Conservation (phyloP, 768 basidiomycete species). For the Hygrophorus pudorinus region DNA sequence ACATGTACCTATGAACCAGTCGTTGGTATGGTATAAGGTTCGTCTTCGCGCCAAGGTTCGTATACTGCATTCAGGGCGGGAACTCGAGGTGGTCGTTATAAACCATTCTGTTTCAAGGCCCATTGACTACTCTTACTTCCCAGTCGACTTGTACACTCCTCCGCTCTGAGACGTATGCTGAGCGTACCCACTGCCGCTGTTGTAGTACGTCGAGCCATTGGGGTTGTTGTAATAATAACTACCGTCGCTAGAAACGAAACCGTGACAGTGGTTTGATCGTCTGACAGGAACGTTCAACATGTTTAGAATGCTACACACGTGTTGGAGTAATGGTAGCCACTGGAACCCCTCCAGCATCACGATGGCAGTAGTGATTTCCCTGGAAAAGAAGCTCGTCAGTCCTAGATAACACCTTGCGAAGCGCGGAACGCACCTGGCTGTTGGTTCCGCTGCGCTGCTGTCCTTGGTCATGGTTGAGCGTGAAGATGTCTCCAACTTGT, state of each 20-base stretch:
- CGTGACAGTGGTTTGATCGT: too few species aligned
- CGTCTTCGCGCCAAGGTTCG: too few species aligned
- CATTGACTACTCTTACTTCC: neutral
- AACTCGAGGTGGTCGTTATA: too few species aligned
- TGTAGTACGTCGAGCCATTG: constrained; percentile 51
- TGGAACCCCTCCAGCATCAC: constrained; percentile 34
- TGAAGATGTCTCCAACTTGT: too few species aligned
- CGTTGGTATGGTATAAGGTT: too few species aligned
- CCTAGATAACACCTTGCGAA: neutral
- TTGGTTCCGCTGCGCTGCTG: constrained; percentile 35
- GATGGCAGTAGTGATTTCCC: constrained; percentile 56
- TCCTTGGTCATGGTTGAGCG: too few species aligned
- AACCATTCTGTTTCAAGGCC: neutral
- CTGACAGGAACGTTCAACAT: neutral
- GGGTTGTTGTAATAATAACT: constrained; percentile 58
- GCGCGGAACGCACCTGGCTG: constrained; percentile 27
- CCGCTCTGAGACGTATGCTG: constrained; percentile 38
- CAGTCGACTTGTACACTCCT: constrained; percentile 17
- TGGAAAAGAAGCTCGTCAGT: constrained; percentile 11
- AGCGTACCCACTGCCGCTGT: constrained; percentile 35
- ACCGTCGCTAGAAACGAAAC: constrained; percentile 27
- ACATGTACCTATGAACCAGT: too few species aligned
- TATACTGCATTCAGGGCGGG: too few species aligned
- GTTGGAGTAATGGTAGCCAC: constrained; percentile 57
- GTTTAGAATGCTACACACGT: constrained; percentile 24